Percentiles rank a stretch among this genome's conserved stretches.
Evolutionary conservation across 2,329 filamentous ascomycete species (phyloP).

Genomic region (Fusarium paranaense): DNA sequence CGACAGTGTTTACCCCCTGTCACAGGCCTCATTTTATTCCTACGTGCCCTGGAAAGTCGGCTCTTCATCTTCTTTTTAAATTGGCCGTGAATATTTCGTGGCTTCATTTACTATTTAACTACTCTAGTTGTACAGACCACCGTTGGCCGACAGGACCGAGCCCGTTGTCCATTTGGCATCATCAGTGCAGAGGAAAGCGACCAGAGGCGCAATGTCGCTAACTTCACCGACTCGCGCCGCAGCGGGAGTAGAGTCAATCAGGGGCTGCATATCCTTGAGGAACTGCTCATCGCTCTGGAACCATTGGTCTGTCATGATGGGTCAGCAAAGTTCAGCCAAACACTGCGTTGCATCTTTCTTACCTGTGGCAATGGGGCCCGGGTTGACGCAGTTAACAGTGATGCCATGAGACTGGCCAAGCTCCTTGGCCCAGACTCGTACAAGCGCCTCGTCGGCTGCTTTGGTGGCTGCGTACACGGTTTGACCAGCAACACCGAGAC

Average conservation of each 20-base stretch:
- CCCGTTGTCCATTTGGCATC: constrained; percentile 48
- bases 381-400: constrained; percentile 50
- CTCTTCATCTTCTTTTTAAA: neutral
- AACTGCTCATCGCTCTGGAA: constrained; percentile 45
- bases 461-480: constrained; percentile 51
- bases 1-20: neutral
- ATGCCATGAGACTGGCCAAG: constrained; percentile 45
- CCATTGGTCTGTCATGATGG: constrained; percentile 31
- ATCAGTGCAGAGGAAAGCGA: constrained; percentile 47
- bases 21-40: neutral
- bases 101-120: neutral
- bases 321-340: neutral
- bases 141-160: constrained; percentile 45
- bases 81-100: neutral
- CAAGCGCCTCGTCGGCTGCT: constrained; percentile 47
- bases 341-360: neutral
- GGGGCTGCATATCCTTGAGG: constrained; percentile 46
- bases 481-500: constrained; percentile 44
- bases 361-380: constrained; percentile 45
- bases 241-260: constrained; percentile 48
- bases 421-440: constrained; percentile 48
- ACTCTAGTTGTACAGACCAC: constrained; percentile 37
- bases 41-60: neutral
- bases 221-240: constrained; percentile 45
- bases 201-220: constrained; percentile 48